A percentile compares a stretch with the other conserved stretches of the same genome.
phyloP scores from a whole-genome alignment of 169 alveolate species.

The Cryptosporidium parvum region DNA sequence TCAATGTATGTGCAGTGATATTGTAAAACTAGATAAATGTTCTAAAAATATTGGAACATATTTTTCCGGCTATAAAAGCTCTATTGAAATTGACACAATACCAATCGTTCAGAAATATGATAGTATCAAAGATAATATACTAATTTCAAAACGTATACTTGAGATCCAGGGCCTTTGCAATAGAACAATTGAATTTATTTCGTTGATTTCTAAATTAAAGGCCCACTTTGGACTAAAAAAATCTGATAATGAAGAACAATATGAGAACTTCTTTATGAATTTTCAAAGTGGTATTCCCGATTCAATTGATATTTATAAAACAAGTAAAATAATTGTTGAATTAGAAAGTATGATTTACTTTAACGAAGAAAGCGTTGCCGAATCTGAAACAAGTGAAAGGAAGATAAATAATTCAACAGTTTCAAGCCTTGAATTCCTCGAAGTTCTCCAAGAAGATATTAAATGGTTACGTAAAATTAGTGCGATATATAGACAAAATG shows the following conservation, averaged over 20 bases:
- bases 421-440: conserved; percentile 39
- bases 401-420: background rate
- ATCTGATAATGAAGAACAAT: conserved; percentile 21
- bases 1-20: conserved; percentile 21
- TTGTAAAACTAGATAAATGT: conserved; percentile 6
- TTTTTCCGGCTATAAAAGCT: background rate
- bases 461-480: conserved; percentile 44
- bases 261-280: background rate
- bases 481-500: conserved; percentile 70
- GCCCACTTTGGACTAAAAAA: conserved; percentile 8
- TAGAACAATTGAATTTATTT: conserved; percentile 51
- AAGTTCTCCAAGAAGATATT: conserved; percentile 68
- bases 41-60: background rate
- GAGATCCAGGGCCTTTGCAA: conserved; percentile 50
- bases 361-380: background rate
- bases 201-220: conserved; percentile 18
- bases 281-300: conserved; percentile 39
- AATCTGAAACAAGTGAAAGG: background rate
- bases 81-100: background rate
- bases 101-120: conserved; percentile 54
- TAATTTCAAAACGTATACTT: conserved; percentile 25
- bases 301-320: conserved; percentile 26
- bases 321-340: conserved; percentile 64
- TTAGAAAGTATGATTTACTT: conserved; percentile 49
- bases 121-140: conserved; percentile 25